Evolutionary conservation across 2,329 filamentous ascomycete species (phyloP).

Genomic region (Talaromyces sp.): DNA sequence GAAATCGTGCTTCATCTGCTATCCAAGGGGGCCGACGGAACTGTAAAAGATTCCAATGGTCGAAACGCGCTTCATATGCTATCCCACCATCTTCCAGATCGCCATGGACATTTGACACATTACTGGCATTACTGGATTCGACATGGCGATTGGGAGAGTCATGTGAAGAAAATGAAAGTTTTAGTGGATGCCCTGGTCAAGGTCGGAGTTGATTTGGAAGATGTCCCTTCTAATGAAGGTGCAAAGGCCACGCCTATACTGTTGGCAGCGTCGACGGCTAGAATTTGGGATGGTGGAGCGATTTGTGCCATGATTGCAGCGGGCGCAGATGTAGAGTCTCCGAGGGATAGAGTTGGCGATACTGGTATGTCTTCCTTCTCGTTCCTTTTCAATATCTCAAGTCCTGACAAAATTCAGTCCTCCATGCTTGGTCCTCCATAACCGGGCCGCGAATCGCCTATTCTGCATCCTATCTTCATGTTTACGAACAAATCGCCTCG

Average conservation of each 20-base stretch:
- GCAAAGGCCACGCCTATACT: conserved; percentile 17
- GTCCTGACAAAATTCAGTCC: conserved; percentile 10
- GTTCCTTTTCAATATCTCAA: neutral
- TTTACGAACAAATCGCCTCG: conserved; percentile 14
- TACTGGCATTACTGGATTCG: conserved; percentile 27
- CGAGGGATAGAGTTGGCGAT: conserved; percentile 11
- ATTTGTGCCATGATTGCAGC: conserved; percentile 16
- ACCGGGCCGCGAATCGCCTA: conserved; percentile 18
- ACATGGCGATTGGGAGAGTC: conserved; percentile 19
- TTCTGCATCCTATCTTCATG: conserved; percentile 16
- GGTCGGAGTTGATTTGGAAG: conserved; percentile 14
- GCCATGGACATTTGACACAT: conserved; percentile 19
- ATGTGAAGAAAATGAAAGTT: conserved; percentile 14
- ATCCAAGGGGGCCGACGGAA: conserved; percentile 18
- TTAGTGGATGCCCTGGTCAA: conserved; percentile 13
- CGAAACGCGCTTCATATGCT: conserved; percentile 21
- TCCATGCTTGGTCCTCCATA: conserved; percentile 20
- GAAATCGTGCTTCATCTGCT: conserved; percentile 14
- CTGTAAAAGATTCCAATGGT: conserved; percentile 13
- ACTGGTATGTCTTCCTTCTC: conserved; percentile 8
- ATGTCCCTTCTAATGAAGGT: conserved; percentile 11
- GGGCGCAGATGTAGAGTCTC: conserved; percentile 16
- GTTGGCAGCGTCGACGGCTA: conserved; percentile 15
- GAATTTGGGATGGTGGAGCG: conserved; percentile 20
- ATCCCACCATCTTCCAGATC: conserved; percentile 17